Conservation (phyloP, 2,329 filamentous ascomycete genomes). For the Eutypella sp. region DNA sequence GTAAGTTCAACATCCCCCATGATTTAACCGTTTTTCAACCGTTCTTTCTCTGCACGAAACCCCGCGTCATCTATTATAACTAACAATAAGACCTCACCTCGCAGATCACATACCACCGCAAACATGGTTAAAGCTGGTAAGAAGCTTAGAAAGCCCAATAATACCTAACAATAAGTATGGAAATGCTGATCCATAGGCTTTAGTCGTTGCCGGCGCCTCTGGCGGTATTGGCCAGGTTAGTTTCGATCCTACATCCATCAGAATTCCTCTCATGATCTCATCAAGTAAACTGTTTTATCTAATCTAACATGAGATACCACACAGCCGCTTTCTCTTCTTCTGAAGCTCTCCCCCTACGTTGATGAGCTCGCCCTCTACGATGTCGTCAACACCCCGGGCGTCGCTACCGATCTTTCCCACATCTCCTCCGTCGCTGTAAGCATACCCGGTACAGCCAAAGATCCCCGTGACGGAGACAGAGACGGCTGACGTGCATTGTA, state of each 20-base stretch:
- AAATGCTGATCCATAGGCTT: no score
- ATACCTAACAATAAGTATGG: no score
- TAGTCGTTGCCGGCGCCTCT: conserved; percentile 87
- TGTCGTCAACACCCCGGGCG: conserved; percentile 98
- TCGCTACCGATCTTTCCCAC: conserved; percentile 93
- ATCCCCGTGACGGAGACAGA: not conserved
- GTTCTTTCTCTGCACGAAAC: no score
- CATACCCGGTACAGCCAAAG: conserved; percentile 4
- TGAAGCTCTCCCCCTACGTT: conserved; percentile 84
- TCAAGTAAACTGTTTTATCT: not conserved
- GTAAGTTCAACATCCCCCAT: no score
- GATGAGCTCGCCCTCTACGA: conserved; percentile 96
- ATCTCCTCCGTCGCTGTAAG: conserved; percentile 82
- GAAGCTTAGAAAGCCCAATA: conserved; percentile 5
- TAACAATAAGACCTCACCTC: no score
- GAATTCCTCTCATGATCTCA: not conserved
- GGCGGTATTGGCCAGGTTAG: conserved; percentile 97
- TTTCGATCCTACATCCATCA: conserved; percentile 8
- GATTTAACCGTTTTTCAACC: no score
- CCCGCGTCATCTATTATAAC: no score
- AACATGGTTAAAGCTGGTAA: conserved; percentile 60
- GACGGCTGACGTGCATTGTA: conserved; percentile 35
- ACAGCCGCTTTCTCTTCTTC: conserved; percentile 90
- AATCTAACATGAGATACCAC: conserved; percentile 12
- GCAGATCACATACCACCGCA: conserved; percentile 7